Conservation (phyloP, 192 early-diverging fungal genomes). For the Dispira simplex region DNA sequence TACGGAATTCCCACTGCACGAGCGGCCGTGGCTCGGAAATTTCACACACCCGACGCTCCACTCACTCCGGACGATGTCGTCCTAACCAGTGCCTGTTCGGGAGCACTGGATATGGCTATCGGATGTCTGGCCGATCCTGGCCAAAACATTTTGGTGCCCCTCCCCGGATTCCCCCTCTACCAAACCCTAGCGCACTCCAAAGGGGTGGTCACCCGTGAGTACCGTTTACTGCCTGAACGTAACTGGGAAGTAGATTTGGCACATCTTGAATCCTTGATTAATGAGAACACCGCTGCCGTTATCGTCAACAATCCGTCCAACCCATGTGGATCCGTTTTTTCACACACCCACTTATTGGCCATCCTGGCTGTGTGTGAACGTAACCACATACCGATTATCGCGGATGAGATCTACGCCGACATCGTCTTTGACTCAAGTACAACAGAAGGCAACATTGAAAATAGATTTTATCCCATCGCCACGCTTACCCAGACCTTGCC, state of each 20-base stretch:
- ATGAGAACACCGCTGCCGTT: conserved; percentile 62
- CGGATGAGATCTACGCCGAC: conserved; percentile 87
- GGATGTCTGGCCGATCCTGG: conserved; percentile 58
- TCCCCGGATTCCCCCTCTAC: conserved; percentile 79
- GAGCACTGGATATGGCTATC: conserved; percentile 55
- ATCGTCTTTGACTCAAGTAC: conserved; percentile 45
- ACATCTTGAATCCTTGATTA: conserved; percentile 65
- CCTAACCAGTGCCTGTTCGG: conserved; percentile 66
- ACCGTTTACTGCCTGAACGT: conserved; percentile 58
- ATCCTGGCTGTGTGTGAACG: conserved; percentile 57
- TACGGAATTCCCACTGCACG: conserved; percentile 50
- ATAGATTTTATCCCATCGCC: conserved; percentile 47
- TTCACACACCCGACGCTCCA: conserved; percentile 50
- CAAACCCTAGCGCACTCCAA: conserved; percentile 60
- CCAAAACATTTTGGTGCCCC: conserved; percentile 72
- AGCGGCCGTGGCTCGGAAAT: conserved; percentile 56
- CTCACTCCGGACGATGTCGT: conserved; percentile 60
- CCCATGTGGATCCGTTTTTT: conserved; percentile 81
- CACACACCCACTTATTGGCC: conserved; percentile 47
- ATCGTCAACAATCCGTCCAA: conserved; percentile 88
- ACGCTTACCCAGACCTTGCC: conserved; percentile 67
- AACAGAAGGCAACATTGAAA: conserved; percentile 16
- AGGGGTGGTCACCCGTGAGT: conserved; percentile 63
- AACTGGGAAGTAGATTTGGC: conserved; percentile 77
- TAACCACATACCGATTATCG: conserved; percentile 65